Base-by-base conservation (phyloP, 495 filamentous ascomycete genomes). In the Podospora pseudocomata region DNA sequence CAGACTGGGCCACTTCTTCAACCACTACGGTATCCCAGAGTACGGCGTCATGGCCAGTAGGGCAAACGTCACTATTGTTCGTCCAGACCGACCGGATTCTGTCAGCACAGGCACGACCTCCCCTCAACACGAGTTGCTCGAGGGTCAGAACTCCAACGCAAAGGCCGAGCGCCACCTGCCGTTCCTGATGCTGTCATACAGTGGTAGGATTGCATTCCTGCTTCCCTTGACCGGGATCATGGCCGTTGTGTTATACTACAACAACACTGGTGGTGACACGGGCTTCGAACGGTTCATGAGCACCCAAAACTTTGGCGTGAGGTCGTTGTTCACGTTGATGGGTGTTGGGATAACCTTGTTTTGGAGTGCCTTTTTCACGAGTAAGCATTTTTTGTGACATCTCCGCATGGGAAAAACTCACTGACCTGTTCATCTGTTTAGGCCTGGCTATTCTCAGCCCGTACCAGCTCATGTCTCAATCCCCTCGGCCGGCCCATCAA, bases 261-360 rank as follows among this genome's bases (percentile, higher is more conserved):
- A 80, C 66, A 74, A 71, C 15, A 79, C 79, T 1, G 72, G 69
- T 0, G 72, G 70, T 26, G 74, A 80, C 56, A 78, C 77, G 0
- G 60, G 74, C 26, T 85, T 84, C 53, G 81, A 84, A 63, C 66
- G 70, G 4, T 85, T 82, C 65, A 83, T 85, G 76, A 77, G 76
- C 66, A 77, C 78, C 54, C 74, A 80, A 32, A 70, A 68, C 20
- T 82, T 82, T 61, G 83, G 81, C 3, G 79, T 80, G 27, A 69
- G 75, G n/a, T 82, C 82, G 32, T 59, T 85, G 53, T 82, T 84
- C 59, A 79, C 82, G 1, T 63, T 70, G 7, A 60, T 80, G 5
- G 82, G 80, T 66, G 76, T 83, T 4, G 57, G 79, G 18, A 77
- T 84, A 18, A 78, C 79, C 30, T 73, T 80, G 32, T 79, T 80